phyloP scores from a whole-genome alignment of 2,329 filamentous ascomycete species.

The Trichoderma simmonsii region DNA sequence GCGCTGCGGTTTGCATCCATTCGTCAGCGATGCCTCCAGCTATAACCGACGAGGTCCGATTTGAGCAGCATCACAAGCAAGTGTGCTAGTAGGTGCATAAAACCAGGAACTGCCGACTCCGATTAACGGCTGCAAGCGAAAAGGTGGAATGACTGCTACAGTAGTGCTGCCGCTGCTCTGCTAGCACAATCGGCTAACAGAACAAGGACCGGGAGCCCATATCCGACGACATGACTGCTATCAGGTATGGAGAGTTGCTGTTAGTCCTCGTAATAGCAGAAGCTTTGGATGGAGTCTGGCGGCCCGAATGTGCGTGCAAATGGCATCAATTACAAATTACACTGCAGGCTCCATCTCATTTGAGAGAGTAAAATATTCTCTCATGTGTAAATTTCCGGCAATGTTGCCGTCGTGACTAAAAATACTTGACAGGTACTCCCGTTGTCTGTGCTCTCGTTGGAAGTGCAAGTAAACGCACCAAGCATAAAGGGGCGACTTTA shows the following conservation, averaged over 20 bases:
- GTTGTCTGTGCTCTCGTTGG: neutral
- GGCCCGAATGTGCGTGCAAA: neutral
- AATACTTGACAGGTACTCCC: neutral
- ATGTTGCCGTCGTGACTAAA: neutral
- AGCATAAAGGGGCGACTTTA: neutral
- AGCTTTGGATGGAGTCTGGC: neutral
- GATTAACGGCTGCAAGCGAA: slow-evolving; percentile 15
- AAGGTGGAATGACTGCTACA: neutral
- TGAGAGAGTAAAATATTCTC: neutral
- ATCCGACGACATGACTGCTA: neutral
- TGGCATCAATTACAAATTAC: neutral
- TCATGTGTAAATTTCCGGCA: neutral
- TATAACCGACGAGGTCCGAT: neutral
- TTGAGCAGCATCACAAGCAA: neutral
- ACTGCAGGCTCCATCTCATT: neutral
- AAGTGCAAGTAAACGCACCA: neutral
- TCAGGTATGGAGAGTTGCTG: neutral
- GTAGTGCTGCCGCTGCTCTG: neutral
- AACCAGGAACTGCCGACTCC: slow-evolving; percentile 10
- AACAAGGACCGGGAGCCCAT: slow-evolving; percentile 3
- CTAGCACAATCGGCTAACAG: slow-evolving; percentile 1
- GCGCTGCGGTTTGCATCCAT: neutral
- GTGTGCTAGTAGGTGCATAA: neutral
- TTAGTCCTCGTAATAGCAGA: neutral
- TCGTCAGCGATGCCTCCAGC: neutral